Percentiles rank a stretch among this genome's conserved stretches.
Conservation (phyloP, 148 eudicot genomes). For the Talinum fruticosum region DNA sequence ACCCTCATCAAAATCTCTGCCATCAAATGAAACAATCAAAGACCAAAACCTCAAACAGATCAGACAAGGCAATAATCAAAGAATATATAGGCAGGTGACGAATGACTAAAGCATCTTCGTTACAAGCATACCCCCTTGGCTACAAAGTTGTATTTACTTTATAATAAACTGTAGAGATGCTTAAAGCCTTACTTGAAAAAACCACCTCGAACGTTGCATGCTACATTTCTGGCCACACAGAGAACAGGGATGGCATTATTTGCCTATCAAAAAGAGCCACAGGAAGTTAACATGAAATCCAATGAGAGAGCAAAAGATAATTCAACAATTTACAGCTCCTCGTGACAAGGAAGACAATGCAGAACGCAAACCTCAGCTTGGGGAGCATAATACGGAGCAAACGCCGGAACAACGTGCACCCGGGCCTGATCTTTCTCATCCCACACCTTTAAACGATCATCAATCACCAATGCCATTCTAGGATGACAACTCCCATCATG, state of each 20-base stretch:
- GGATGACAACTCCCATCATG: constrained; percentile 91
- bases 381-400: constrained; percentile 98
- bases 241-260: constrained; percentile 81
- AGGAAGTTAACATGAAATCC: not conserved
- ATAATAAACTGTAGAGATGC: not conserved
- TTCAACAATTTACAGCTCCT: not conserved
- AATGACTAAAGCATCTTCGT: not conserved
- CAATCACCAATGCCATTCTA: constrained; percentile 95
- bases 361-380: constrained; percentile 76
- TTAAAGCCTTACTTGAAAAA: constrained; percentile 81
- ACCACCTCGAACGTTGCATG: constrained; percentile 98
- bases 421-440: constrained; percentile 97
- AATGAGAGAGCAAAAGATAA: not conserved
- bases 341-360: not conserved
- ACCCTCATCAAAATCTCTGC: constrained; percentile 94
- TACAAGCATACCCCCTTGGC: not conserved
- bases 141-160: not conserved
- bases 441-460: constrained; percentile 97
- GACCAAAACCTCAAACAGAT: not conserved
- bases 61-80: not conserved
- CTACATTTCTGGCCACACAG: constrained; percentile 96
- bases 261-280: constrained; percentile 46
- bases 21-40: not conserved
- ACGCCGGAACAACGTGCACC: constrained; percentile 98
- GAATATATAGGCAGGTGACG: not conserved